Evolutionary conservation across 2,329 filamentous ascomycete species (phyloP).

Genomic region (Sporothrix brasiliensis): DNA sequence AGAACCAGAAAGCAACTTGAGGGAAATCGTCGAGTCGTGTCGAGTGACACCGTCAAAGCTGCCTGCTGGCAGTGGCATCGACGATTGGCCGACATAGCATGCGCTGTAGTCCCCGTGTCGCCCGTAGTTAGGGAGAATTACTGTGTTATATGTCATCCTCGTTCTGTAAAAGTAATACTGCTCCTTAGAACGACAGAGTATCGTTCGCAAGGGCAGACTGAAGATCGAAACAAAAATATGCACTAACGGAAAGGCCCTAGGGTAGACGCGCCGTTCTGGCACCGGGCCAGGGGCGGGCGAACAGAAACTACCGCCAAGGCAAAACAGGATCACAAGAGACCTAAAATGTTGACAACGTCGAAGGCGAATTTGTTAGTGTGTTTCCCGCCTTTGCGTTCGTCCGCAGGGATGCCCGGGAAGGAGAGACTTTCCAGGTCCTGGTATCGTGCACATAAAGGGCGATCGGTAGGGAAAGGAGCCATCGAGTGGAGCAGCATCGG

Average conservation of each 20-base stretch:
- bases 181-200: not conserved
- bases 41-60: not conserved
- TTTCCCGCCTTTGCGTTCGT: constrained; percentile 7
- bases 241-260: constrained; percentile 4
- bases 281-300: constrained; percentile 6
- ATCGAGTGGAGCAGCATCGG: not conserved
- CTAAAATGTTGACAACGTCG: not conserved
- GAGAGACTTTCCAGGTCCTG: not conserved
- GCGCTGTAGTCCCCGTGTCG: not conserved
- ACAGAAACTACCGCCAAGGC: constrained; percentile 1
- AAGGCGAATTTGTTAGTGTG: constrained; percentile 3
- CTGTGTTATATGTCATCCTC: not conserved
- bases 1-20: not conserved
- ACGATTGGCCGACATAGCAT: not conserved
- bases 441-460: not conserved
- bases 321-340: not conserved
- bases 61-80: not conserved
- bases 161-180: not conserved
- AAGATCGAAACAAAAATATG: not conserved
- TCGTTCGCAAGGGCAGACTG: not conserved
- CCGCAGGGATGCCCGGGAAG: not conserved
- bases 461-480: constrained; percentile 11
- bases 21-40: not conserved
- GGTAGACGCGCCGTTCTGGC: not conserved
- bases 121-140: not conserved